Base-by-base conservation (phyloP, 345 rosid species). In the Gossypium longicalyx region DNA sequence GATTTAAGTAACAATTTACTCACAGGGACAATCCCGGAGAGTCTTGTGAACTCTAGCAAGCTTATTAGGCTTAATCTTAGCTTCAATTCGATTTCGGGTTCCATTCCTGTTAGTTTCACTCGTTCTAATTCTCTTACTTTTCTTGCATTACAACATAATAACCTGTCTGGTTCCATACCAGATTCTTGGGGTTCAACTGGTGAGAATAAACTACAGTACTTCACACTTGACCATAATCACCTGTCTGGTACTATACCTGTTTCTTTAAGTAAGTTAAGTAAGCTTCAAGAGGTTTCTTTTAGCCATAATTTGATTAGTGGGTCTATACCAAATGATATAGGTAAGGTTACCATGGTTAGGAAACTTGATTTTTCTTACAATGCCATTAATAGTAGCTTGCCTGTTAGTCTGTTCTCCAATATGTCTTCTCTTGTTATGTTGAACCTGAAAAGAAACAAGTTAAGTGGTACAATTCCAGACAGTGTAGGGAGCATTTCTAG, bases 1-100 rank as follows among this genome's bases (percentile, higher is more conserved):
- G 97, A 92, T 74, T 81, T 88, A 15, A 90, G 98, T 74, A 86
- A 86, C 41, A 94, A 94, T 71, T 77, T 78, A 52, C 91, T 94
- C 27, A 75, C 72, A 17, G 89, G 91, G 25, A 11, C 63, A 2
- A 87, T 94, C 34, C 98, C 97, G 8, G 81, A 80, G 22, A 80
- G 81, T 71, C 82, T 94, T 72, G 89, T 87, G n/a, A 91, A 85
- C 61, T 91, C 97, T 51, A 77, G 87, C 10, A 89, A 85, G 86
- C 79, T 93, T 76, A 83, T 72, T 48, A 83, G 91, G 73, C 83
- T 91, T 71, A 91, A 91, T 64, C 78, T 88, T 12, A 89, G 90
- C 82, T 87, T 80, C 77, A 91, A 91, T 73, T 89, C 89, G 0
- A 71, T 89, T 13, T 80, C 84, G 7, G 93, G 89, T 58, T 73